Base-by-base conservation (phyloP, 169 alveolate species). In the Cryptosporidium sp. region DNA sequence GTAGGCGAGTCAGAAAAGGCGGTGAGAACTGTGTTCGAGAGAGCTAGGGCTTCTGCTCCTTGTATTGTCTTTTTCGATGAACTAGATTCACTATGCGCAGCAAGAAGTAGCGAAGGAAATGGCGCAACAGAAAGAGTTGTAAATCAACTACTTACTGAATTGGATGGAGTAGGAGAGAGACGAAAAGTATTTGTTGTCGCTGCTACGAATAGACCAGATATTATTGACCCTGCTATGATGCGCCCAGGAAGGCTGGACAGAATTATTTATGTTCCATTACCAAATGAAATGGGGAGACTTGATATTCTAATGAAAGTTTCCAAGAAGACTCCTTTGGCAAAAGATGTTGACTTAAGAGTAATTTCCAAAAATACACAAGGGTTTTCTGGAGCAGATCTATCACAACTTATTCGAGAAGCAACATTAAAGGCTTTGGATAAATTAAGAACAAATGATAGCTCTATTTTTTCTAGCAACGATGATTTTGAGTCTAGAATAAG, bases 1-100 rank as follows among this genome's bases (percentile, higher is more conserved):
- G 99, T 98, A 18, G 99, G 99, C 14, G 99, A 98, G 89, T 97
- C 99, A 65, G 99, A 99, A 93, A 95, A 97, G 85, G 99, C 99
- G n/a, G 98, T 99, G 44, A 94, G 99, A 85, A 94, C 97, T 69
- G 97, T 98, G 18, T 99, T 99, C 93, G 97, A 97, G 73, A 97
- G 99, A 93, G 99, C 99, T 5, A 94, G 98, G 60, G 96, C 96
- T 29, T 97, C 99, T 71, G 96, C 98, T 52, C 99, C 99, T 26
- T 98, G 99, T 84, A 96, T 98, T 42, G 97, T 98, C 37, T 97
- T 98, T 95, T 98, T 98, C 93, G 99, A 98, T 93, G 99, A 98
- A 94, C 93, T 98, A 39, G 99, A 98, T 91, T 97, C 99, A 42
- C 94, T 98, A 53, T 97, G 98, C 33, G 98, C 99, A 21, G 94